Percentiles rank a stretch among this genome's conserved stretches.
Conservation (phyloP, 768 basidiomycete genomes). For the Rhizopogon roseolus region DNA sequence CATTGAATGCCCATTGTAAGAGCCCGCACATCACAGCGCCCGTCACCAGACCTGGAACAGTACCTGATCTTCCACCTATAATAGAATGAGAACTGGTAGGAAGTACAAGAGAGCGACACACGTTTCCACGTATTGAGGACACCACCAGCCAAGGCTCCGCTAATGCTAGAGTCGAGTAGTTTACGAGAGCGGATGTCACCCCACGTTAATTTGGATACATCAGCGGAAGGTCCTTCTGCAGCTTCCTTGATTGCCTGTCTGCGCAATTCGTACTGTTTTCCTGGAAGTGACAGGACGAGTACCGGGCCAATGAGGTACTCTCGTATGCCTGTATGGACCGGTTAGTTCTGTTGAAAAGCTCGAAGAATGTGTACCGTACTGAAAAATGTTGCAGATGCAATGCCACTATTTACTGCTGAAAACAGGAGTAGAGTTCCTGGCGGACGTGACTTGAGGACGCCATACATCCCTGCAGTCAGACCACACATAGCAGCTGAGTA, state of each 20-base stretch:
- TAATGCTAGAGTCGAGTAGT: conserved; percentile 67
- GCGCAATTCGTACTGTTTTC: conserved; percentile 41
- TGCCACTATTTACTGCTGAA: conserved; percentile 66
- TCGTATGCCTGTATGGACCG: conserved; percentile 48
- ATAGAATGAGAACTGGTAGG: background rate
- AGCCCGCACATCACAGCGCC: conserved; percentile 53
- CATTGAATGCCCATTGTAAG: conserved; percentile 69
- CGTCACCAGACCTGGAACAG: conserved; percentile 56
- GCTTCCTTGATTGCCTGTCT: conserved; percentile 28
- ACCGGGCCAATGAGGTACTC: conserved; percentile 73
- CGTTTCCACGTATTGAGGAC: conserved; percentile 54
- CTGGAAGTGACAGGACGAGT: conserved; percentile 40
- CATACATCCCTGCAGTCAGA: conserved; percentile 36
- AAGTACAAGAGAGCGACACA: conserved; percentile 29
- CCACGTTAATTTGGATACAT: conserved; percentile 30
- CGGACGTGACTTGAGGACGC: conserved; percentile 43
- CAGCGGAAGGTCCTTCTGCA: conserved; percentile 11
- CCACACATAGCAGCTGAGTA: conserved; percentile 55
- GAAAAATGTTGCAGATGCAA: conserved; percentile 75
- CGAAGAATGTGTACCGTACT: conserved; percentile 39
- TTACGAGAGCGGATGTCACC: conserved; percentile 53
- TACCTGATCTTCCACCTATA: conserved; percentile 57
- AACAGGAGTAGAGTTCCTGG: conserved; percentile 47
- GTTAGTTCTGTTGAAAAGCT: background rate
- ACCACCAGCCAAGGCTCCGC: conserved; percentile 67